phyloP scores from a whole-genome alignment of 2,329 filamentous ascomycete species.

The Alternaria novae-zelandiae region DNA sequence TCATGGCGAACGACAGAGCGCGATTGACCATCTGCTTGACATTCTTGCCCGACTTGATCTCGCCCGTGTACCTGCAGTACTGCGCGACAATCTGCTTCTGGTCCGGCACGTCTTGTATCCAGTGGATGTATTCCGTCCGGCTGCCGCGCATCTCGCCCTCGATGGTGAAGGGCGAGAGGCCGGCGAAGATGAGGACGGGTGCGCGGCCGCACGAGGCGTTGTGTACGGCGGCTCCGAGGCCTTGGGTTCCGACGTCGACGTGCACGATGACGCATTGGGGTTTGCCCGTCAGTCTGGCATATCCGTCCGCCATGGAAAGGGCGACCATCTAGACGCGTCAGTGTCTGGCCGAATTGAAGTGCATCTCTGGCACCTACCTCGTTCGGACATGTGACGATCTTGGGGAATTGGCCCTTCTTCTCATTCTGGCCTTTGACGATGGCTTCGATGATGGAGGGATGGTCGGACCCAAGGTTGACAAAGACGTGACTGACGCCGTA shows the following conservation, averaged over 20 bases:
- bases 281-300: constrained; percentile 70
- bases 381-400: constrained; percentile 79
- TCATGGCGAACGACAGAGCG: constrained; percentile 80
- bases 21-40: constrained; percentile 90
- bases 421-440: constrained; percentile 78
- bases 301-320: constrained; percentile 83
- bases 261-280: constrained; percentile 81
- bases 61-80: constrained; percentile 83
- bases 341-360: constrained; percentile 5
- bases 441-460: constrained; percentile 80
- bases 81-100: constrained; percentile 81
- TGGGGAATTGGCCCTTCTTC: constrained; percentile 68
- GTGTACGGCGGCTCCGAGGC: constrained; percentile 77
- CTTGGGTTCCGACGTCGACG: constrained; percentile 83
- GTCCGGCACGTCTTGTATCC: constrained; percentile 84
- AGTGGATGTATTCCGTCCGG: constrained; percentile 83
- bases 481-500: constrained; percentile 57
- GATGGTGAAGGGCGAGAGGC: constrained; percentile 76
- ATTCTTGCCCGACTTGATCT: constrained; percentile 84
- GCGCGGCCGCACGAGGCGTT: constrained; percentile 78
- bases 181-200: constrained; percentile 79
- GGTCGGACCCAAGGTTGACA: constrained; percentile 73
- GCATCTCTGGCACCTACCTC: constrained; percentile 60
- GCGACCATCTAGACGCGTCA: constrained; percentile 71
- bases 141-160: constrained; percentile 76